Evolutionary conservation across 306 rosid genomes (phyloP).

Genomic region (Pyrus bretschneideri): DNA sequence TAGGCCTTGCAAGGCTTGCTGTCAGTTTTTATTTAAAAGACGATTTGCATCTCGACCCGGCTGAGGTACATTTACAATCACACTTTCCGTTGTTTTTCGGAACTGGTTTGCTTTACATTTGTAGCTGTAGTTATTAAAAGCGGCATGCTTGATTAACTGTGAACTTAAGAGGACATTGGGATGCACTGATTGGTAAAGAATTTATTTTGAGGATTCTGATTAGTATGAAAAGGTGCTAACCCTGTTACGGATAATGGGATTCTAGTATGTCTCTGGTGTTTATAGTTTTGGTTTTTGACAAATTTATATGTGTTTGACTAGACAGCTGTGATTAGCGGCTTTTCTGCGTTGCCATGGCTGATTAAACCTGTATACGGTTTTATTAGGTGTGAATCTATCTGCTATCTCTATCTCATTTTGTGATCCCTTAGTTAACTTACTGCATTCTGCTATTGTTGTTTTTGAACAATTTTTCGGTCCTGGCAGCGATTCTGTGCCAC

Average conservation of each 20-base stretch:
- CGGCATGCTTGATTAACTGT: not conserved
- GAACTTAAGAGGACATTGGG: not conserved
- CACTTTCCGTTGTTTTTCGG: not conserved
- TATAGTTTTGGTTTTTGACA: constrained; percentile 25
- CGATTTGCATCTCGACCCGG: constrained; percentile 92
- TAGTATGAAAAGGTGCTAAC: not conserved
- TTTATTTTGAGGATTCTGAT: not conserved
- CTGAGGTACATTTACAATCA: constrained; percentile 55
- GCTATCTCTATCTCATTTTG: constrained; percentile 5
- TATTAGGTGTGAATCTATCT: constrained; percentile 54
- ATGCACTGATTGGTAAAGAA: not conserved
- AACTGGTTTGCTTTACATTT: constrained; percentile 1
- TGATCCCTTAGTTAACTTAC: not conserved
- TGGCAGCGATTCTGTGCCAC: constrained; percentile 92
- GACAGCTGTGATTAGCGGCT: constrained; percentile 92
- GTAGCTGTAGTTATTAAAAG: not conserved
- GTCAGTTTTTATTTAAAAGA: constrained; percentile 81
- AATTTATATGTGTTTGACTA: constrained; percentile 42
- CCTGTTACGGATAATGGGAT: not conserved
- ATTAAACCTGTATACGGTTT: constrained; percentile 90
- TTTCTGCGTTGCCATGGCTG: constrained; percentile 88
- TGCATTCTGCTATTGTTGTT: not conserved
- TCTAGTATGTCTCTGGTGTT: not conserved
- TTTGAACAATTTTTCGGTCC: constrained; percentile 12
- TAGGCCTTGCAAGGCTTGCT: constrained; percentile 94